Evolutionary conservation across 2,329 filamentous ascomycete genomes (phyloP).

Genomic region (Chrysoporthe puriensis): DNA sequence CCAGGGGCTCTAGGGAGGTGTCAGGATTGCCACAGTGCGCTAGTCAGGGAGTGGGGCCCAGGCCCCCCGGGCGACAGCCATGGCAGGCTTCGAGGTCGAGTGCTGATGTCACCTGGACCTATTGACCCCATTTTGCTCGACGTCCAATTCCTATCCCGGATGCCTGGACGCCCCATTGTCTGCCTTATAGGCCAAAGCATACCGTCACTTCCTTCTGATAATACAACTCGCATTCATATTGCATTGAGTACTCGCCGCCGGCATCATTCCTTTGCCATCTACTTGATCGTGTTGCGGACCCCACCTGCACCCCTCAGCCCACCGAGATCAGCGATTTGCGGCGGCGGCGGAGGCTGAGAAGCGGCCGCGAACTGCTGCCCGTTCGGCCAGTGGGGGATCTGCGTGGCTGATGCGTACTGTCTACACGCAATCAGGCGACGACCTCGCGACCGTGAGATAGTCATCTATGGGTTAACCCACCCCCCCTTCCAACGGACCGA

Average conservation of each 20-base stretch:
- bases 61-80: not conserved
- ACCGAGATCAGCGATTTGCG: not conserved
- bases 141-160: not conserved
- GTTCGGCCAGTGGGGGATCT: not conserved
- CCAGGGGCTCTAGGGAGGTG: not conserved
- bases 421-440: not conserved
- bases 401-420: not conserved
- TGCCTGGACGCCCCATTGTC: not conserved
- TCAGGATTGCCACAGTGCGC: not conserved
- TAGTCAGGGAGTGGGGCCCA: not conserved
- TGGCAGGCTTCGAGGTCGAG: not conserved
- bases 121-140: not conserved
- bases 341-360: not conserved
- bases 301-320: not conserved
- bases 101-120: conserved; percentile 3
- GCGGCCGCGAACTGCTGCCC: not conserved
- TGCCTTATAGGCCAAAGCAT: not conserved
- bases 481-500: not conserved
- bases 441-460: not conserved
- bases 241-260: not conserved
- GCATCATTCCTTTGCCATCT: not conserved
- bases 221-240: not conserved
- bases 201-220: not conserved
- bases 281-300: not conserved
- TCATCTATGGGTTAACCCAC: not conserved